Evolutionary conservation across 2,329 filamentous ascomycete species (phyloP).

Genomic region (Dothistroma septosporum): DNA sequence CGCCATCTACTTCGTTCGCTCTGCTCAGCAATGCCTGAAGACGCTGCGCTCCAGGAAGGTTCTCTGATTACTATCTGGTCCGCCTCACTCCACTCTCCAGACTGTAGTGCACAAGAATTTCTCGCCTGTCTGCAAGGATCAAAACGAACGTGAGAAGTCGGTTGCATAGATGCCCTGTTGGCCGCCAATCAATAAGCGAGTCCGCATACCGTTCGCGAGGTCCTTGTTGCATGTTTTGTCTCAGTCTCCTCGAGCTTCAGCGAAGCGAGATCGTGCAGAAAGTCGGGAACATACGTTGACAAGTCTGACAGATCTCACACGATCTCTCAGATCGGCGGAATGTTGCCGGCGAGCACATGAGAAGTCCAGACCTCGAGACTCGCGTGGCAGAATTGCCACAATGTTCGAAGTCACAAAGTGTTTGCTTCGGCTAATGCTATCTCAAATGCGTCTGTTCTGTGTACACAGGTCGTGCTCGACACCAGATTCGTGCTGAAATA

Average conservation of each 20-base stretch:
- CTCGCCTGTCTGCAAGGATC: background rate
- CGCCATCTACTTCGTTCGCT: background rate
- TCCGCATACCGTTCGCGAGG: background rate
- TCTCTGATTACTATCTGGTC: background rate
- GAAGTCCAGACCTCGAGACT: background rate
- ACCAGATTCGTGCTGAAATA: background rate
- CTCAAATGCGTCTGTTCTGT: background rate
- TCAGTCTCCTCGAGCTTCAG: background rate
- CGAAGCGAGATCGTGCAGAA: background rate
- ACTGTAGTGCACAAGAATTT: background rate
- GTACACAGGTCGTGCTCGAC: background rate
- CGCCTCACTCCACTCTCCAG: background rate
- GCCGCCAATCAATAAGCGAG: constrained; percentile 5
- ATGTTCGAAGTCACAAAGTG: background rate
- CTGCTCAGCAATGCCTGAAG: background rate
- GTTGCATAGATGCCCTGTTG: no score
- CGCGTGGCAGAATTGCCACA: background rate
- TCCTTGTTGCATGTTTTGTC: background rate
- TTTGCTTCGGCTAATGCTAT: background rate
- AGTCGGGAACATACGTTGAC: background rate
- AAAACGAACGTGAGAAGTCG: background rate
- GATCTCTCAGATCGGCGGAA: background rate
- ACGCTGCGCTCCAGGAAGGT: background rate
- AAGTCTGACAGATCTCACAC: background rate
- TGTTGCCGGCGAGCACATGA: background rate